Percentiles rank a stretch among this genome's conserved stretches.
Evolutionary conservation across 495 filamentous ascomycete species (phyloP).

Genomic region (Evernia prunastri): DNA sequence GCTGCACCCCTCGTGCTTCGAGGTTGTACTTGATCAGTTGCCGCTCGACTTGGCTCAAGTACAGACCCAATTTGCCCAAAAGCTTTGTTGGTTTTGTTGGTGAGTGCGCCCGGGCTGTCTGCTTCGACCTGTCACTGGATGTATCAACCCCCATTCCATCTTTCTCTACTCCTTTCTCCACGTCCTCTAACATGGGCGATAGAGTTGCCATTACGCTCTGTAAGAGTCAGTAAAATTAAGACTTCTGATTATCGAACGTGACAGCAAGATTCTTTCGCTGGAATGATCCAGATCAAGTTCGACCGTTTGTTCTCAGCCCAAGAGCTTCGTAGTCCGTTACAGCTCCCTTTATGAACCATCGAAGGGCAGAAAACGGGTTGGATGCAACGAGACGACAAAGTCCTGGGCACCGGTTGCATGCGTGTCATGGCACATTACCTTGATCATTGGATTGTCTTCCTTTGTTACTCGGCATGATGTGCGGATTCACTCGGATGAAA

Average conservation of each 20-base stretch:
- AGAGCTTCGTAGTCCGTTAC: conserved; percentile 17
- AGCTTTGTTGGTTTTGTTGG: background rate
- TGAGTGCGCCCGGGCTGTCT: background rate
- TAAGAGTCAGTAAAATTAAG: conserved; percentile 12
- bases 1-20: conserved; percentile 69
- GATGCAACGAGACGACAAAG: conserved; percentile 7
- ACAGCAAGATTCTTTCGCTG: conserved; percentile 55
- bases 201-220: conserved; percentile 21
- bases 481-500: conserved; percentile 12
- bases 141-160: conserved; percentile 8
- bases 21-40: conserved; percentile 49
- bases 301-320: conserved; percentile 57
- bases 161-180: conserved; percentile 19
- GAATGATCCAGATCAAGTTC: conserved; percentile 58
- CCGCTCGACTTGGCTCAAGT: conserved; percentile 21
- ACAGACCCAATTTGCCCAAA: conserved; percentile 11
- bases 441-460: conserved; percentile 18
- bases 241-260: background rate
- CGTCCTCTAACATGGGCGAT: conserved; percentile 16
- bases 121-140: background rate
- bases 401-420: conserved; percentile 24
- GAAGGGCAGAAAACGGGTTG: conserved; percentile 1
- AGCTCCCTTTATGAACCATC: conserved; percentile 1
- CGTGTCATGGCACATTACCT: conserved; percentile 22
- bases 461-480: conserved; percentile 23